These are phyloP conservation scores for Candida cerambycidarum DNA, from an alignment of 805 yeast genomes.

Conservation along the genomic window DNA sequence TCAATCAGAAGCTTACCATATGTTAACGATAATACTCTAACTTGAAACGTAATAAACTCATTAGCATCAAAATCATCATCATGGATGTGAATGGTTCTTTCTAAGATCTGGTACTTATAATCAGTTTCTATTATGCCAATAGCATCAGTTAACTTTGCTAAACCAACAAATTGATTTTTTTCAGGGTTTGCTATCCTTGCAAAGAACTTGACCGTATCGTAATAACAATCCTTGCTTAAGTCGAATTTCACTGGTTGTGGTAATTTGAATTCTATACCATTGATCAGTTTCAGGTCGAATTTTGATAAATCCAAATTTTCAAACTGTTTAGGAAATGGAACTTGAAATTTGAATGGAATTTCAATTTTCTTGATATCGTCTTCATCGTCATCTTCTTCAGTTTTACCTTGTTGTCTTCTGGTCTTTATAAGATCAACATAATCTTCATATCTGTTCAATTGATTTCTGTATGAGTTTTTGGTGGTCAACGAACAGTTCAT, in stretches of 20 bases:
- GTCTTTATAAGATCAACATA: conserved; percentile 23
- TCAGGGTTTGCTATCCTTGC: conserved; percentile 2
- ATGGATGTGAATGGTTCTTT: conserved; percentile 57
- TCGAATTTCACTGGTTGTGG: conserved; percentile 3
- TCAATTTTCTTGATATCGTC: conserved; percentile 27
- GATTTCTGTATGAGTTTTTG: conserved; percentile 26
- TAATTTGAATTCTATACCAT: conserved; percentile 10
- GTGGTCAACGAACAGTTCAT: conserved; percentile 36
- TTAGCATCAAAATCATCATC: conserved; percentile 47
- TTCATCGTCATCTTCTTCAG: conserved; percentile 21
- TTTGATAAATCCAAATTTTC: conserved; percentile 14
- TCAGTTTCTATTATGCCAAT: conserved; percentile 1
- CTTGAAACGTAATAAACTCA: conserved; percentile 53
- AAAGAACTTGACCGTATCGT: conserved; percentile 7
- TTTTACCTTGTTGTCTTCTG: conserved; percentile 17
- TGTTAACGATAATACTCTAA: conserved; percentile 48
- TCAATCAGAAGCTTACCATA: conserved; percentile 55
- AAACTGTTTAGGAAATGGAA: conserved; percentile 26
- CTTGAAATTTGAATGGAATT: conserved; percentile 35
- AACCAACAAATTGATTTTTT: conserved; percentile 10
- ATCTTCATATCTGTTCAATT: conserved; percentile 22
- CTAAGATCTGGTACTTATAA: conserved; percentile 8
- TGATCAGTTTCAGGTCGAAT: conserved; percentile 9
- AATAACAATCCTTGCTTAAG: conserved; percentile 7
- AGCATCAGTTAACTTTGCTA: conserved; percentile 10